These are phyloP conservation scores for Colletotrichum sp. DNA, from an alignment of 2,329 filamentous ascomycete species.

Conservation along the genomic window DNA sequence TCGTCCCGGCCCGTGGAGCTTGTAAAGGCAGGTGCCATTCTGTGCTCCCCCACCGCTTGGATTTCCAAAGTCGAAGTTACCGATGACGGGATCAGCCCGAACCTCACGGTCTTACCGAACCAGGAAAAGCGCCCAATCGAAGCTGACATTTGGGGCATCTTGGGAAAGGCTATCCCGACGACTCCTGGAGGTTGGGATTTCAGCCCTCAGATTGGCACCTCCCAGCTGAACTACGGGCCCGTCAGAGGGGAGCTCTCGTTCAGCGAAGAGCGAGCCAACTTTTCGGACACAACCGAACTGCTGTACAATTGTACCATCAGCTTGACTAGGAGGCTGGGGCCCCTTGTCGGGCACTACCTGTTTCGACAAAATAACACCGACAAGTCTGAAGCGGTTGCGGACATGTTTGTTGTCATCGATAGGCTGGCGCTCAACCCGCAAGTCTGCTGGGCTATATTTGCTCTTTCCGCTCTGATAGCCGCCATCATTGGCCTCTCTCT, in stretches of 20 bases:
- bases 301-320: background rate
- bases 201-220: background rate
- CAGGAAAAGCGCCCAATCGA: background rate
- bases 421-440: background rate
- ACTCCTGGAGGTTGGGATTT: background rate
- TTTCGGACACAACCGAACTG: background rate
- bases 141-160: background rate
- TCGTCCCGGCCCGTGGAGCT: background rate
- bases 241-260: background rate
- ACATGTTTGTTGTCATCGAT: background rate
- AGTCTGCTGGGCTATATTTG: background rate
- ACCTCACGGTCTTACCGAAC: background rate
- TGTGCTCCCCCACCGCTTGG: conserved; percentile 2
- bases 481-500: background rate
- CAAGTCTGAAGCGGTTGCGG: background rate
- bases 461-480: background rate
- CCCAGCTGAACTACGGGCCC: background rate
- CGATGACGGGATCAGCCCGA: background rate
- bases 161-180: background rate
- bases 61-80: background rate
- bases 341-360: background rate
- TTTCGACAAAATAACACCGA: background rate
- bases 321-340: background rate
- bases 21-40: background rate
- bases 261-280: background rate